Conservation (phyloP, 805 yeast genomes). For the Lachancea meyersii region DNA sequence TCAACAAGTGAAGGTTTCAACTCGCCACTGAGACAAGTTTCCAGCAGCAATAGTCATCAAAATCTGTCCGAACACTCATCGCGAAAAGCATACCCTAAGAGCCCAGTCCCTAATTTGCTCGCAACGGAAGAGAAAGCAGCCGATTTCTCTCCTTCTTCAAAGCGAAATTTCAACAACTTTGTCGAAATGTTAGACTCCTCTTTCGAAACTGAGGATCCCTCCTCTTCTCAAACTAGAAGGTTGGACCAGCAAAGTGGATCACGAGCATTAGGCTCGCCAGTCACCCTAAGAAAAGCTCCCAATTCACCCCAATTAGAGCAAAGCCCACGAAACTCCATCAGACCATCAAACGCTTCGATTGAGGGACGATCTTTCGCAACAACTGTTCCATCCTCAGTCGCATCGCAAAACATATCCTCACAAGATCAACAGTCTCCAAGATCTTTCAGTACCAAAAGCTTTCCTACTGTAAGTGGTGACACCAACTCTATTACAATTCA, state of each 20-base stretch:
- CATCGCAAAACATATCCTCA: background rate
- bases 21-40: slow-evolving; percentile 27
- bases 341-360: background rate
- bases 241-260: background rate
- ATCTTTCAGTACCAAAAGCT: background rate
- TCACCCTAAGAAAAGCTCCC: slow-evolving; percentile 3
- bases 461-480: background rate
- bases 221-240: background rate
- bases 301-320: background rate
- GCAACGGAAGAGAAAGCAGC: slow-evolving; percentile 7
- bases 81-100: slow-evolving; percentile 4
- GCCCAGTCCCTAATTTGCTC: slow-evolving; percentile 6
- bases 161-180: slow-evolving; percentile 23
- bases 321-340: background rate
- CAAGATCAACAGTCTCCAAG: slow-evolving; percentile 6
- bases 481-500: background rate
- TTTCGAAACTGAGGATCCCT: slow-evolving; percentile 9
- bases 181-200: slow-evolving; percentile 25
- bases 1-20: slow-evolving; percentile 31
- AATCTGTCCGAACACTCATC: background rate
- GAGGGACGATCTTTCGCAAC: background rate
- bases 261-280: slow-evolving; percentile 7
- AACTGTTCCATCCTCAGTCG: background rate
- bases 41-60: slow-evolving; percentile 7
- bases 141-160: slow-evolving; percentile 29